These are phyloP conservation scores for Rosa chinensis DNA, from an alignment of 306 rosid genomes.

Conservation along the genomic window DNA sequence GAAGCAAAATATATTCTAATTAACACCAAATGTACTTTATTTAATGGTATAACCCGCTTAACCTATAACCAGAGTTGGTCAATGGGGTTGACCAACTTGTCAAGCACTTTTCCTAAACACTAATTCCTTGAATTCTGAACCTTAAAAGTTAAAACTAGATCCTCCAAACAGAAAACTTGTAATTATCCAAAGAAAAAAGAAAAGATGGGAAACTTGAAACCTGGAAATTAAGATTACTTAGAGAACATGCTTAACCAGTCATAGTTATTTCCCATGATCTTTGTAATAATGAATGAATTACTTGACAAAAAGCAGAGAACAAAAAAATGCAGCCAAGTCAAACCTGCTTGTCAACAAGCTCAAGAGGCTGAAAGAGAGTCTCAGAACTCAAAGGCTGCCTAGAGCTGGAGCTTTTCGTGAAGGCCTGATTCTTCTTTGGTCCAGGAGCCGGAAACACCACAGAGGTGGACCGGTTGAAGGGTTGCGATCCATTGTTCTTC, in stretches of 20 bases:
- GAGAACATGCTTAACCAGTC: not conserved
- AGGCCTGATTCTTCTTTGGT: constrained; percentile 1
- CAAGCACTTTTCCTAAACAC: not conserved
- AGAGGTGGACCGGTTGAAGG: constrained; percentile 29
- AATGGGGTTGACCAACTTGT: constrained; percentile 4
- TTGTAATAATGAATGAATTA: not conserved
- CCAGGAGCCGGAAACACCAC: constrained; percentile 23
- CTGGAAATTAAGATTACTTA: not conserved
- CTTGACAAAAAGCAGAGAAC: not conserved
- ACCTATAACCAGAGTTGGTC: not conserved
- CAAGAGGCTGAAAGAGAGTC: constrained; percentile 24
- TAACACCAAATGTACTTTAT: no score
- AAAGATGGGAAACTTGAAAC: not conserved
- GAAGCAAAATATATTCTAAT: not conserved
- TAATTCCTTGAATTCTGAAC: not conserved
- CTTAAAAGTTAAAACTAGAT: no score
- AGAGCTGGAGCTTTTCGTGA: constrained; percentile 26
- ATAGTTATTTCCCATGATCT: not conserved
- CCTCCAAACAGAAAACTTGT: not conserved
- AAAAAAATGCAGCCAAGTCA: not conserved
- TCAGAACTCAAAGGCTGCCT: constrained; percentile 22
- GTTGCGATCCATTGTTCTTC: not conserved
- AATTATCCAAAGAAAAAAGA: not conserved
- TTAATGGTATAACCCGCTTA: not conserved
- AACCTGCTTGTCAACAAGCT: constrained; percentile 26